A percentile compares a stretch with the other conserved stretches of the same genome.
Evolutionary conservation across 768 basidiomycete genomes (phyloP).

Genomic region (Hericium erinaceus): DNA sequence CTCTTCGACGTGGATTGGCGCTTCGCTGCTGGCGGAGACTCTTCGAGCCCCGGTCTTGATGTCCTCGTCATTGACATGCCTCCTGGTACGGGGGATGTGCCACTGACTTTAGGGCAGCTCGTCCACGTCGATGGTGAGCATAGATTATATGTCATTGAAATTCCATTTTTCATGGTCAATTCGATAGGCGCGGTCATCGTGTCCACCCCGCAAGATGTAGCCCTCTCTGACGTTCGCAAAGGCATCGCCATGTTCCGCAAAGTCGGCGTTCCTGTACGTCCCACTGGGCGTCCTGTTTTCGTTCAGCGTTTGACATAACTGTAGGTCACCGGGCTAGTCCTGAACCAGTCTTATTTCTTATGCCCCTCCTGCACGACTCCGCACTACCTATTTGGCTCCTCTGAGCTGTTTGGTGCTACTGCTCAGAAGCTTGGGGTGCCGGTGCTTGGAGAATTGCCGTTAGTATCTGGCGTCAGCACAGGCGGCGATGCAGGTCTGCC

Average conservation of each 20-base stretch:
- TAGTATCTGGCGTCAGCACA: constrained; percentile 64
- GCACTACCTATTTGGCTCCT: constrained; percentile 64
- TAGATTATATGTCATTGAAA: neutral
- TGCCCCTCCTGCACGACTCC: constrained; percentile 62
- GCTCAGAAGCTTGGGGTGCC: constrained; percentile 48
- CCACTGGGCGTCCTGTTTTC: neutral
- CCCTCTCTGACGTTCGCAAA: constrained; percentile 84
- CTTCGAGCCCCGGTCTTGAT: constrained; percentile 51
- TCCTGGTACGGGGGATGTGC: constrained; percentile 95
- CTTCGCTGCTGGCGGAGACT: constrained; percentile 15
- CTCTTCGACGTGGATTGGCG: constrained; percentile 95
- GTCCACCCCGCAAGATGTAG: constrained; percentile 93
- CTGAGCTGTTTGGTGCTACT: constrained; percentile 50
- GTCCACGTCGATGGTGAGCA: constrained; percentile 71
- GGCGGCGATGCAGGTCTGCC: constrained; percentile 66
- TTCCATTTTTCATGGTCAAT: neutral
- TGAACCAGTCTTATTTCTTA: constrained; percentile 82
- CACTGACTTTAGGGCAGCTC: constrained; percentile 82
- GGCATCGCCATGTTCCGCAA: constrained; percentile 91
- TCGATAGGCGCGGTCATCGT: constrained; percentile 79
- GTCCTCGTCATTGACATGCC: constrained; percentile 92
- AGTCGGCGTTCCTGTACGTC: constrained; percentile 72
- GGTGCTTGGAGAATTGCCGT: constrained; percentile 73
- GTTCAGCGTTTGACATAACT: neutral
- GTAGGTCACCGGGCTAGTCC: constrained; percentile 77